Base-by-base conservation (phyloP, 345 rosid genomes). In the Nephelium lappaceum region DNA sequence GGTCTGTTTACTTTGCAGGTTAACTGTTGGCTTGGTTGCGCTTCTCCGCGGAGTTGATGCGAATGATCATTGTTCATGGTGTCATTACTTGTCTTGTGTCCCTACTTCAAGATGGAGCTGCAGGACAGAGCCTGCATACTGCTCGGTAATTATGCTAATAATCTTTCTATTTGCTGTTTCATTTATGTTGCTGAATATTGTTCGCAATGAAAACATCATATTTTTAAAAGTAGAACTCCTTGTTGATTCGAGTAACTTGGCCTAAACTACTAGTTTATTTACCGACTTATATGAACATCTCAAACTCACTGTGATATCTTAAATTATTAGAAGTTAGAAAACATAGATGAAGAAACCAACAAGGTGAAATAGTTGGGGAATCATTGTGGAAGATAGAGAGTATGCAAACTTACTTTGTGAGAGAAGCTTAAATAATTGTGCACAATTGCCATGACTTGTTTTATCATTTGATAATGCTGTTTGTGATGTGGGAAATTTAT, bases 61-160 rank as follows among this genome's bases (percentile, higher is more conserved):
- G 67, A 93, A 95, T 81, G 87, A 95, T 55, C 97, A 91, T 77
- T 93, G 98, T 82, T 95, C 98, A 2, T 95, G 98, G 98, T 95
- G 98, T 78, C 98, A 93, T 81, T 95, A 93, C 69, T 85, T 95
- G 84, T 95, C 98, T 43, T 93, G 98, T 70, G 85, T 95, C 73
- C 98, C 98, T 72, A 95, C 98, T 64, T 90, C 92, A 4, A 87
- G 81, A 79, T 95, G 98, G 98, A 93, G 94, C 80, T 93, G 98
- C 91, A 89, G 82, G 68, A 78, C 88, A 38, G 85, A 88, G 71
- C 91, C 95, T 73, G 85, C 84, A 14, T 84, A 68, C 72, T 95
- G 98, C 93, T 74, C 69, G 88, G 98, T 93, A 92, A 81, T 74
- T 57, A 69, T 68, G 58, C 80, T 31, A 38, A 1, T 21, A 36